Conservation (phyloP, 1,284 basidiomycete genomes). For the Termitomyces sp. region DNA sequence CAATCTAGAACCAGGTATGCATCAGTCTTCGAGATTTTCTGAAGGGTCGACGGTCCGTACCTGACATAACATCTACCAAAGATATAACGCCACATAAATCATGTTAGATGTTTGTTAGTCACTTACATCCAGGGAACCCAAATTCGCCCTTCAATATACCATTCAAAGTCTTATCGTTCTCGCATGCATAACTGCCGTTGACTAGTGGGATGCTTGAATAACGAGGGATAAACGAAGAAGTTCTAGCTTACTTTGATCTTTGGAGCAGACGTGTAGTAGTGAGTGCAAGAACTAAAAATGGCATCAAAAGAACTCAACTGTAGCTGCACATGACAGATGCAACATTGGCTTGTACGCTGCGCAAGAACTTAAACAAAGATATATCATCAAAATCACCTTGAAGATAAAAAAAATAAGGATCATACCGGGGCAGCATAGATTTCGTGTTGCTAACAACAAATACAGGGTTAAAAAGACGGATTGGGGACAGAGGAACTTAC, state of each 20-base stretch:
- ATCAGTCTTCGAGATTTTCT: neutral
- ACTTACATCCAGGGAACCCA: constrained; percentile 65
- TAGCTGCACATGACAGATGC: constrained; percentile 71
- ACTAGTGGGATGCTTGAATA: constrained; percentile 26
- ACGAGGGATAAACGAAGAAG: neutral
- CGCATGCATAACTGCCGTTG: constrained; percentile 65
- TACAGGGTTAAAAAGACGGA: neutral
- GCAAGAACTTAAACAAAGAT: constrained; percentile 43
- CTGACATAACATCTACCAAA: constrained; percentile 45
- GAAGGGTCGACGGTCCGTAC: constrained; percentile 21
- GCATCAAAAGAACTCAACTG: constrained; percentile 31
- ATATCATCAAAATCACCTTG: neutral
- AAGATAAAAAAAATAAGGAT: neutral
- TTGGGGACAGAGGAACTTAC: constrained; percentile 18
- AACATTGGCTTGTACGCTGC: constrained; percentile 61
- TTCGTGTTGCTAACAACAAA: constrained; percentile 44
- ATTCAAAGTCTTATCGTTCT: constrained; percentile 65
- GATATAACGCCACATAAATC: neutral
- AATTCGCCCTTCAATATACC: constrained; percentile 71
- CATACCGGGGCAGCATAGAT: constrained; percentile 48
- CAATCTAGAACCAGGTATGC: constrained; percentile 26
- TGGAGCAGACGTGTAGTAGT: neutral
- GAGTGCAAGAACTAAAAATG: neutral
- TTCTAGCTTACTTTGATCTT: constrained; percentile 38
- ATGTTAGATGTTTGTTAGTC: neutral